phyloP scores from a whole-genome alignment of 1,139 yeast species.

The Blastobotrys apis region DNA sequence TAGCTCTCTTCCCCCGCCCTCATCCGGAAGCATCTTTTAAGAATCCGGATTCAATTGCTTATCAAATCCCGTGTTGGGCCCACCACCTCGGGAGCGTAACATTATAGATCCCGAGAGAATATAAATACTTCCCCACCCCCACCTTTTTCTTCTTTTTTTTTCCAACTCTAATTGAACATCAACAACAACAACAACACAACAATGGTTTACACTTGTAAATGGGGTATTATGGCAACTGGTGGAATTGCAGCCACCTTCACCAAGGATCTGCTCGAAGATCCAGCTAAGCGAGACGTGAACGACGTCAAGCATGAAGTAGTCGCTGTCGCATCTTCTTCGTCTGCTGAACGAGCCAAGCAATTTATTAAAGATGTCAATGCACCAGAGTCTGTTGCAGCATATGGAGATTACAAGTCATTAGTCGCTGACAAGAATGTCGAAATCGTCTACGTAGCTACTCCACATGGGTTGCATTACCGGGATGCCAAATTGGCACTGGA shows the following conservation, averaged over 20 bases:
- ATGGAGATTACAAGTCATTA: slow-evolving; percentile 38
- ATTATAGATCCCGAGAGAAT: background rate
- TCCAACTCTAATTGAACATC: too few relatives aligned
- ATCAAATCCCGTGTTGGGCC: background rate
- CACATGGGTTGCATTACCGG: slow-evolving; percentile 53
- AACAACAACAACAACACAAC: too few relatives aligned
- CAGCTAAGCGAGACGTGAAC: slow-evolving; percentile 28
- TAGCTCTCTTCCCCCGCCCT: background rate
- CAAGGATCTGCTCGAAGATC: slow-evolving; percentile 29
- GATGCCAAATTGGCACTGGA: slow-evolving; percentile 48
- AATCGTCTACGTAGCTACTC: slow-evolving; percentile 56
- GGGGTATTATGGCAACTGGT: slow-evolving; percentile 32
- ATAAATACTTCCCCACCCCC: background rate
- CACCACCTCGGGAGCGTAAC: background rate
- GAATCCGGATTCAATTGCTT: background rate
- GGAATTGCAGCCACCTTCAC: slow-evolving; percentile 31
- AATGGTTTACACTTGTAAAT: slow-evolving; percentile 24
- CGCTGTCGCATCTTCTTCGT: slow-evolving; percentile 35
- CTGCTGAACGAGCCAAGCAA: slow-evolving; percentile 27
- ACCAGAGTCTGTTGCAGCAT: slow-evolving; percentile 20
- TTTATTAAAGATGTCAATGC: slow-evolving; percentile 23
- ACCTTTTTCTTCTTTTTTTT: too few relatives aligned
- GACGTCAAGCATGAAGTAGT: slow-evolving; percentile 32
- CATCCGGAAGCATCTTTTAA: background rate
- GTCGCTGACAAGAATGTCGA: slow-evolving; percentile 46